Base-by-base conservation (phyloP, 768 basidiomycete species). In the Termitomyces sp. region DNA sequence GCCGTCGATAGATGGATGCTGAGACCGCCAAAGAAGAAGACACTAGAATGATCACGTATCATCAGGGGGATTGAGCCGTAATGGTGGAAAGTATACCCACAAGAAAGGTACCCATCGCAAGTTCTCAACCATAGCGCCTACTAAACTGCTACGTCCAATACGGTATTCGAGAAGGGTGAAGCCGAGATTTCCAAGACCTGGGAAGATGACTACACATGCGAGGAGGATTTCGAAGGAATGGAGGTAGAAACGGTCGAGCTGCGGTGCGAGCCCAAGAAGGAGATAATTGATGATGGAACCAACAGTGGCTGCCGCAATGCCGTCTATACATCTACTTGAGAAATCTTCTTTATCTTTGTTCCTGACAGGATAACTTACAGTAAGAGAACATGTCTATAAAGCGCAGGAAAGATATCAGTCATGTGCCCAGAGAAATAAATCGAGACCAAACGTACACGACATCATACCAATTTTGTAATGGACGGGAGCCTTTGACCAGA, bases 391-490 rank as follows among this genome's bases (percentile, higher is more conserved):
- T 75, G 68, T 81, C 74, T 76, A 56, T 41, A 45, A 19, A 17
- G 9, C 26, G 35, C 37, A 51, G 35, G 42, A 14, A 28, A 37
- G 35, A 21, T 38, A 24, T 55, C 42, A 55, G 46, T 30, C n/a
- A 44, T 15, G 35, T 40, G 46, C 45, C 30, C 17, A 48, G 24
- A 15, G 24, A 43, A 19, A 28, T 37, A 50, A 55, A 41, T 55
- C 26, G 43, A 46, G 24, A 41, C 41, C 35, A 8, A 32, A 71
- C 77, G 61, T 66, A 82, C 81, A 88, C 24, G 83, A 78, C 80
- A 86, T 80, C 86, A 87, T 87, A 53, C 81, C 83, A 58, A 90
- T 77, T 75, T 91, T 90, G 76, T 91, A 90, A 64, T 91, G 88
- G 1, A 89, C 74, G 1, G 89, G 89, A 2, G 87, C 88, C 24